Base-by-base conservation (phyloP, 176 grass and related monocot genomes). In the Juncus inflexus region DNA sequence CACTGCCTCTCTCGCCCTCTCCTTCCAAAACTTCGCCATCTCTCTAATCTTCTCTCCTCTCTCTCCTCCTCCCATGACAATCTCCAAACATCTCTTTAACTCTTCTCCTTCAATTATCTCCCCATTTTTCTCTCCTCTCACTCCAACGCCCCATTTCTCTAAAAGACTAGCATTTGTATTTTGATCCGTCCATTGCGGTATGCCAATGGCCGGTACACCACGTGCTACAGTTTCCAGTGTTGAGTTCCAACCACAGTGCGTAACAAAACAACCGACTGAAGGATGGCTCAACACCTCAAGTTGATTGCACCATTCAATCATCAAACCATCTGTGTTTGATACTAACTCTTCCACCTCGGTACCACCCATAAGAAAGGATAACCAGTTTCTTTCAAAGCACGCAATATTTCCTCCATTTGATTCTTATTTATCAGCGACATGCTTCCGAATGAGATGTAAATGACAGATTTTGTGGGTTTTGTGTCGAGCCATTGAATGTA, bases 371-470 rank as follows among this genome's bases (percentile, higher is more conserved):
- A 54, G 54, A 83, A 95, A 7, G 83, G 77, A 15, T 50, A 50
- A 3, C 67, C 65, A 70, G 50, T 84, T 60, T 76, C 77, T 49
- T 63, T 70, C 65, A 95, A 73, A 39, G 70, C 83, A 2, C 42
- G 40, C 1, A 58, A 36, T 5, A 95, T 75, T 75, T 95, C 80
- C 61, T 72, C 60, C 62, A 83, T 54, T 69, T 90, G 90, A 14
- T 69, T 69, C 60, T 16, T 69, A 67, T 69, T 90, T 77, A 86
- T 74, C 62, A 55, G 2, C 47, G 75, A 61, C 28, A 90, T 3
- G 90, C 86, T 95, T 9, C 90, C 90, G 61, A 90, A 90, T 1
- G 90, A 91, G 78, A 91, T 85, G 65, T 91, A 91, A 6, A 84
- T 63, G 2, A 90, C 86, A 50, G 78, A 90, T 14, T 70, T 66